These are phyloP conservation scores for Rhynchosporium secalis DNA, from an alignment of 2,329 filamentous ascomycete species.

Conservation along the genomic window DNA sequence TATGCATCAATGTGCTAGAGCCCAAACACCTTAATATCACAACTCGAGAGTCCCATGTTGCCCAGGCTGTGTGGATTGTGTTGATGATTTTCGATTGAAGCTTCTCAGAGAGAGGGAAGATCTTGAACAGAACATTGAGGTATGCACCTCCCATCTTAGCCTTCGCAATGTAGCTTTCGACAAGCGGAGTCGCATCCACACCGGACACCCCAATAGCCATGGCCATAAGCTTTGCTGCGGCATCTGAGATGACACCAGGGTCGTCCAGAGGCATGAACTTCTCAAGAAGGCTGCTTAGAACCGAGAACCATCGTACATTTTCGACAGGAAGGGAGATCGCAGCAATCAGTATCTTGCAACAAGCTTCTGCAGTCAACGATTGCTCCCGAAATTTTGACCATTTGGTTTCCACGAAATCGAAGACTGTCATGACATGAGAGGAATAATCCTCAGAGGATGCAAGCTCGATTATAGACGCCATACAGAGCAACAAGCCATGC, in stretches of 20 bases:
- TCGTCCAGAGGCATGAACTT: constrained; percentile 51
- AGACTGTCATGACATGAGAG: background rate
- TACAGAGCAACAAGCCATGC: constrained; percentile 64
- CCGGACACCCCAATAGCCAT: background rate
- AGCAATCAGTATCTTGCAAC: constrained; percentile 1
- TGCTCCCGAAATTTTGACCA: constrained; percentile 6
- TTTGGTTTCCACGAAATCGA: background rate
- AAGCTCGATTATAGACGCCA: constrained; percentile 54
- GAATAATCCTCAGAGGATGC: constrained; percentile 6
- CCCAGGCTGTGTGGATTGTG: constrained; percentile 27
- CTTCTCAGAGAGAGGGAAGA: background rate
- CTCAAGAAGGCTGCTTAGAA: constrained; percentile 35
- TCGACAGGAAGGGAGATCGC: background rate
- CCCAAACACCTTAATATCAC: constrained; percentile 57
- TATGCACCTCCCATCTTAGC: constrained; percentile 10
- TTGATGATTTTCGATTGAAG: constrained; percentile 4
- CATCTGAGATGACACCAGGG: constrained; percentile 52
- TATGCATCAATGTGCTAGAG: constrained; percentile 44
- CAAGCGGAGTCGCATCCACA: background rate
- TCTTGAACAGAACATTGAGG: constrained; percentile 17
- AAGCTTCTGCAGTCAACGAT: constrained; percentile 11
- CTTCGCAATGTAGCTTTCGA: background rate
- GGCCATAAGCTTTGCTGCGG: constrained; percentile 47
- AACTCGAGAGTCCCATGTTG: constrained; percentile 47
- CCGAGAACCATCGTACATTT: background rate